Conservation (phyloP, 192 early-diverging fungal species). For the Backusella circina region DNA sequence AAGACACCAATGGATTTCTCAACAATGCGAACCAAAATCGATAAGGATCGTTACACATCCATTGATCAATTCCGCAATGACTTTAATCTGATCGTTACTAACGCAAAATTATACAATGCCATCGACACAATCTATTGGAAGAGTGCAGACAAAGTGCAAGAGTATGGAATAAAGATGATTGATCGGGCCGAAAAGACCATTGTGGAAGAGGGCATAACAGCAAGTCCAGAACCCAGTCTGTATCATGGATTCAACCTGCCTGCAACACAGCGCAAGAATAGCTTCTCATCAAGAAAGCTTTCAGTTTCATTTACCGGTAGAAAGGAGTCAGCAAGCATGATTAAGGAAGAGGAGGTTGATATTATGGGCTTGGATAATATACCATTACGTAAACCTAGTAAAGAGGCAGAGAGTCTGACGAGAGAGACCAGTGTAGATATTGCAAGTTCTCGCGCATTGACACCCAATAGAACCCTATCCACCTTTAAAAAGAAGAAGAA, state of each 20-base stretch:
- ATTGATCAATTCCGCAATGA: conserved; percentile 74
- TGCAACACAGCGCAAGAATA: neutral
- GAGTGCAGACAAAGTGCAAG: conserved; percentile 72
- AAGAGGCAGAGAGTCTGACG: conserved; percentile 4
- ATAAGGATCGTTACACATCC: conserved; percentile 51
- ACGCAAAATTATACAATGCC: conserved; percentile 83
- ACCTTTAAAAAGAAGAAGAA: conserved; percentile 34
- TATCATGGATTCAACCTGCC: neutral
- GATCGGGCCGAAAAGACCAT: conserved; percentile 52
- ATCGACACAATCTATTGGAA: conserved; percentile 78
- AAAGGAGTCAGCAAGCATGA: conserved; percentile 8
- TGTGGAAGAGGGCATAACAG: neutral
- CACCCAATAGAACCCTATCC: neutral
- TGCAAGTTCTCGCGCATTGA: conserved; percentile 10
- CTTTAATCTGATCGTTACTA: conserved; percentile 72
- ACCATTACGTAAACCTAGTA: conserved; percentile 13
- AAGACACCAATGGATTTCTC: conserved; percentile 89
- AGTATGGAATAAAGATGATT: conserved; percentile 68
- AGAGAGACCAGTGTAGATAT: conserved; percentile 20
- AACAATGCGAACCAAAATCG: conserved; percentile 79
- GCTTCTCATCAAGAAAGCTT: neutral
- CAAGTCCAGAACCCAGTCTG: neutral
- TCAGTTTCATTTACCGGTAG: neutral
- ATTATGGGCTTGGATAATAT: conserved; percentile 29
- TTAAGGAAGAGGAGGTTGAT: conserved; percentile 41